Evolutionary conservation across 169 alveolate genomes (phyloP).

Genomic region (Plasmodium coatneyi): DNA sequence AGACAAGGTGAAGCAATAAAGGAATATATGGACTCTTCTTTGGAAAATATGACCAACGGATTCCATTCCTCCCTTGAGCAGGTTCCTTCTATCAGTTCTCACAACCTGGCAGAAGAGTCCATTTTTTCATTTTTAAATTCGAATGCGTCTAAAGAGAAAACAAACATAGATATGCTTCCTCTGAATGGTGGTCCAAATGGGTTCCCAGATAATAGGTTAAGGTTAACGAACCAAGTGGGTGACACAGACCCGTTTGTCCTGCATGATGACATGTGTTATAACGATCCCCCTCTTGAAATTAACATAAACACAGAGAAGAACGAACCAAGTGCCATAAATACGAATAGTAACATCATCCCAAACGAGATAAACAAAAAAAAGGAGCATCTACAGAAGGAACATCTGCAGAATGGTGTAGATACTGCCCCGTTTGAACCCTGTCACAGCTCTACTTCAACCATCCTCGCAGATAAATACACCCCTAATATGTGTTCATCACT

Average conservation of each 20-base stretch:
- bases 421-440: not conserved
- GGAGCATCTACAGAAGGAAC: not conserved
- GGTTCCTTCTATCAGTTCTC: not conserved
- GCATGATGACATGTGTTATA: not conserved
- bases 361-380: not conserved
- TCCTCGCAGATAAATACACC: not conserved
- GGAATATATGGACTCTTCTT: not conserved
- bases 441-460: not conserved
- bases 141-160: not conserved
- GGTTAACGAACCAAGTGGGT: not conserved
- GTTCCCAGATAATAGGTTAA: not conserved
- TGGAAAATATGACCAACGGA: not conserved
- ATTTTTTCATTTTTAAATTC: slow-evolving; percentile 4
- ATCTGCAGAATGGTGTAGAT: not conserved
- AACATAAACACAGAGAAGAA: not conserved
- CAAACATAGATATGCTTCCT: not conserved
- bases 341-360: not conserved
- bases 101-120: not conserved
- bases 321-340: not conserved
- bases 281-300: not conserved
- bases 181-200: not conserved
- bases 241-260: not conserved
- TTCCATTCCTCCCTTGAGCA: not conserved
- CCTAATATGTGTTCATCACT: not conserved
- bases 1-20: not conserved